Evolutionary conservation across 2,329 filamentous ascomycete species (phyloP).

Genomic region (Amphichorda felina): DNA sequence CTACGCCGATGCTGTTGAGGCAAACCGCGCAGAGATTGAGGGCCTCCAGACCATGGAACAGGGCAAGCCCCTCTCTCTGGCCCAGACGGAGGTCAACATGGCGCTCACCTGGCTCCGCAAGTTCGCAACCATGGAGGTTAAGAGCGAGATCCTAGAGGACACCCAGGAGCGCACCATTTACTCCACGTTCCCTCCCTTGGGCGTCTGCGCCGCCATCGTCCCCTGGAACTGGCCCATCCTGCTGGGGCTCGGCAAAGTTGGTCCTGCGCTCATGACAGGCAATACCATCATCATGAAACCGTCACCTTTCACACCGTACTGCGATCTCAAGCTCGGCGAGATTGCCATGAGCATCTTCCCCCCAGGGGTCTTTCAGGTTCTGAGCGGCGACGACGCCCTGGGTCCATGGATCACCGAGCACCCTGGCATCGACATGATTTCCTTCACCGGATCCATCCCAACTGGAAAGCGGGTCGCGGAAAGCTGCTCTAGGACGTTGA

Average conservation of each 20-base stretch:
- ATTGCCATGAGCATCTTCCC: slow-evolving; percentile 40
- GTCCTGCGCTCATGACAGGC: slow-evolving; percentile 42
- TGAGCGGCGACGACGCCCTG: slow-evolving; percentile 48
- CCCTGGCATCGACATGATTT: slow-evolving; percentile 46
- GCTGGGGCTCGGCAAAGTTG: slow-evolving; percentile 40
- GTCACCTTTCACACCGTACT: slow-evolving; percentile 46
- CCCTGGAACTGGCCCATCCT: slow-evolving; percentile 48
- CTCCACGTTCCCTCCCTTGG: slow-evolving; percentile 26
- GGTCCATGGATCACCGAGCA: slow-evolving; percentile 44
- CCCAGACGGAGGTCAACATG: neutral
- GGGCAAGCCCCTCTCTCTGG: slow-evolving; percentile 3
- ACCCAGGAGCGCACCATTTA: slow-evolving; percentile 9
- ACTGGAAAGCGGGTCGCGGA: slow-evolving; percentile 43
- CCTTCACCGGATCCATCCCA: slow-evolving; percentile 47
- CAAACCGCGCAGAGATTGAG: slow-evolving; percentile 1
- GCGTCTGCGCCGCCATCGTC: slow-evolving; percentile 44
- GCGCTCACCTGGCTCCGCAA: slow-evolving; percentile 11
- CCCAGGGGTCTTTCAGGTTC: slow-evolving; percentile 44
- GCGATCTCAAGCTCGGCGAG: slow-evolving; percentile 46
- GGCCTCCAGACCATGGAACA: slow-evolving; percentile 2
- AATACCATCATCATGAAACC: slow-evolving; percentile 45
- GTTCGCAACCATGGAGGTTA: slow-evolving; percentile 13
- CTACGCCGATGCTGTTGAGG: slow-evolving; percentile 3
- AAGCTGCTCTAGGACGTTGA: slow-evolving; percentile 4
- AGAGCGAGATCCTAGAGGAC: slow-evolving; percentile 14